Percentiles rank a stretch among this genome's conserved stretches.
Conservation (phyloP, 257 asterid species). For the Agastache rugosa region DNA sequence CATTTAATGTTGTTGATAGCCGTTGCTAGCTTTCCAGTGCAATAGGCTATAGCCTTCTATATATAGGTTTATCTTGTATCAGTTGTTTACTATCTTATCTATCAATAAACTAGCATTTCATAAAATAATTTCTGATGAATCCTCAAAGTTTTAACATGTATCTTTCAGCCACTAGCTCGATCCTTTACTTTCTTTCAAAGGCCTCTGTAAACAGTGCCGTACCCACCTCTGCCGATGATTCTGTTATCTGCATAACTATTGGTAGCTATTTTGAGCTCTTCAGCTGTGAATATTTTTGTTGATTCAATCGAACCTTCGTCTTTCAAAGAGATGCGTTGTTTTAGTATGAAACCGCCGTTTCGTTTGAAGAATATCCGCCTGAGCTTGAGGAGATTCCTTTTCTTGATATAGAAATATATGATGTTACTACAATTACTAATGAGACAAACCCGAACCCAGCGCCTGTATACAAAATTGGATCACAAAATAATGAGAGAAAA, state of each 20-base stretch:
- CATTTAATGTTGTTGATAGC: no score
- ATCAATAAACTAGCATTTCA: no score
- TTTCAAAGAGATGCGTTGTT: conserved; percentile 58
- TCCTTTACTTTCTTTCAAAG: no score
- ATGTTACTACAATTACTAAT: conserved; percentile 36
- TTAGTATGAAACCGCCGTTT: conserved; percentile 72
- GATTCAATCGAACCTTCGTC: conserved; percentile 49
- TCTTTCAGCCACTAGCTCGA: no score
- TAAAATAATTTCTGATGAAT: no score
- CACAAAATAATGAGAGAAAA: not conserved
- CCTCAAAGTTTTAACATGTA: no score
- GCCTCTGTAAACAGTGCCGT: conserved; percentile 77
- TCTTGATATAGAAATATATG: conserved; percentile 57
- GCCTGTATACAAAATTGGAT: not conserved
- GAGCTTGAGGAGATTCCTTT: conserved; percentile 50
- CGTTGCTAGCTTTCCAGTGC: no score
- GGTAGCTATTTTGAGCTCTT: conserved; percentile 64
- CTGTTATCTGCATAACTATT: conserved; percentile 58
- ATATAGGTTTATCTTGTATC: no score
- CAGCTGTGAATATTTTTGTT: conserved; percentile 60
- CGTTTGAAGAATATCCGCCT: conserved; percentile 72
- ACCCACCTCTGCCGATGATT: conserved; percentile 77
- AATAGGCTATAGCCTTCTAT: no score
- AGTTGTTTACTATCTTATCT: no score
- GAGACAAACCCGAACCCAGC: not conserved